Evolutionary conservation across 257 asterid genomes (phyloP).

Genomic region (Ajuga chamaepitys): DNA sequence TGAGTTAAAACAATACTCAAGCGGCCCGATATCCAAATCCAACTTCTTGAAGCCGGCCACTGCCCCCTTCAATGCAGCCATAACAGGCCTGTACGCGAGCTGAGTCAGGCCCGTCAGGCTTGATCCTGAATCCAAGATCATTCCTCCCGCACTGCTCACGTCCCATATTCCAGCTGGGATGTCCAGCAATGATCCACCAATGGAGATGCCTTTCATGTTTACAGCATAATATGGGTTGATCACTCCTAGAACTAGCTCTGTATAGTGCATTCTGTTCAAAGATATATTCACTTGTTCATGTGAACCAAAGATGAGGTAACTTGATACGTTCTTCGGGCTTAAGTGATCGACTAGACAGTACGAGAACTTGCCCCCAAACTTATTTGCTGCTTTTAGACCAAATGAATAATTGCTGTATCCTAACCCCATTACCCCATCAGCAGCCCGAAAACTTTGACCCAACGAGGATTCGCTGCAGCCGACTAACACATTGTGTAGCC

Average conservation of each 20-base stretch:
- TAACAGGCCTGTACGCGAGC: slow-evolving; percentile 43
- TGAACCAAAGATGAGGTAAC: slow-evolving; percentile 42
- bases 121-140: slow-evolving; percentile 46
- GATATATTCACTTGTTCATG: neutral
- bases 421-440: slow-evolving; percentile 53
- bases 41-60: slow-evolving; percentile 18
- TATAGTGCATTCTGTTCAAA: slow-evolving; percentile 28
- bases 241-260: slow-evolving; percentile 38
- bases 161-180: slow-evolving; percentile 45
- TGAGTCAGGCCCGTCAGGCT: slow-evolving; percentile 34
- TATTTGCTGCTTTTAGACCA: slow-evolving; percentile 25
- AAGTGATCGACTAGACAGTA: slow-evolving; percentile 61
- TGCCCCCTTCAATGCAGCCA: slow-evolving; percentile 28
- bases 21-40: slow-evolving; percentile 24
- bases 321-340: slow-evolving; percentile 35
- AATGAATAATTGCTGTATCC: slow-evolving; percentile 50
- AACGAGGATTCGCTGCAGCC: slow-evolving; percentile 39
- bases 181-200: slow-evolving; percentile 29
- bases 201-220: slow-evolving; percentile 38
- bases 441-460: slow-evolving; percentile 25
- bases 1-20: slow-evolving; percentile 50
- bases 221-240: slow-evolving; percentile 40
- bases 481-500: slow-evolving; percentile 28
- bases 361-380: slow-evolving; percentile 51
- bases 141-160: slow-evolving; percentile 33